Conservation (phyloP, 495 filamentous ascomycete species). For the Thermothielavioides terrestris region DNA sequence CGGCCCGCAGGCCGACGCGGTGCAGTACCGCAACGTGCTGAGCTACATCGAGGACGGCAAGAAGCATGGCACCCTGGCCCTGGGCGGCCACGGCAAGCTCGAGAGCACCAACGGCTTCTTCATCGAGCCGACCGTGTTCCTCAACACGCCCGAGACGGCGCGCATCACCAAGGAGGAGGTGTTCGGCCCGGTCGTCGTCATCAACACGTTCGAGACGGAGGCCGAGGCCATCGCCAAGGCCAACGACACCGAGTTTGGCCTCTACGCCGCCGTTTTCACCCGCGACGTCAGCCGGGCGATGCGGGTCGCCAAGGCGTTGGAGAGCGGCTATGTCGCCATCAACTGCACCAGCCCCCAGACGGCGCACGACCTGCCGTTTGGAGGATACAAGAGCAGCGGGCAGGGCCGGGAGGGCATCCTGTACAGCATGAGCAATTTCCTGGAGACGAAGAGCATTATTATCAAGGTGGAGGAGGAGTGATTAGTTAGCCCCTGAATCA, state of each 20-base stretch:
- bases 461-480: conserved; percentile 24
- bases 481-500: not conserved
- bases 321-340: conserved; percentile 50
- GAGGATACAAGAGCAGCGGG: conserved; percentile 36
- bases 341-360: conserved; percentile 35
- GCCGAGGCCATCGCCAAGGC: conserved; percentile 58
- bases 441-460: conserved; percentile 42
- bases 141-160: conserved; percentile 56
- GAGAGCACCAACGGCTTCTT: conserved; percentile 34
- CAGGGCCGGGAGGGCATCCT: conserved; percentile 32
- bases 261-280: conserved; percentile 70
- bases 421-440: conserved; percentile 40
- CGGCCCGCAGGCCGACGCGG: conserved; percentile 46
- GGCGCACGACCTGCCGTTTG: conserved; percentile 34
- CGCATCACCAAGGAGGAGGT: conserved; percentile 46
- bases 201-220: conserved; percentile 57
- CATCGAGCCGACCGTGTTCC: conserved; percentile 64
- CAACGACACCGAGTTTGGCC: conserved; percentile 64
- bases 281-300: conserved; percentile 60
- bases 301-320: conserved; percentile 54
- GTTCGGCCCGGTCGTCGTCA: conserved; percentile 63
- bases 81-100: conserved; percentile 22
- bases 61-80: conserved; percentile 20
- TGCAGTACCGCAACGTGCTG: conserved; percentile 29
- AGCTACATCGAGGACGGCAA: conserved; percentile 31